Conservation (phyloP, 768 basidiomycete species). For the Boletus fagicola region DNA sequence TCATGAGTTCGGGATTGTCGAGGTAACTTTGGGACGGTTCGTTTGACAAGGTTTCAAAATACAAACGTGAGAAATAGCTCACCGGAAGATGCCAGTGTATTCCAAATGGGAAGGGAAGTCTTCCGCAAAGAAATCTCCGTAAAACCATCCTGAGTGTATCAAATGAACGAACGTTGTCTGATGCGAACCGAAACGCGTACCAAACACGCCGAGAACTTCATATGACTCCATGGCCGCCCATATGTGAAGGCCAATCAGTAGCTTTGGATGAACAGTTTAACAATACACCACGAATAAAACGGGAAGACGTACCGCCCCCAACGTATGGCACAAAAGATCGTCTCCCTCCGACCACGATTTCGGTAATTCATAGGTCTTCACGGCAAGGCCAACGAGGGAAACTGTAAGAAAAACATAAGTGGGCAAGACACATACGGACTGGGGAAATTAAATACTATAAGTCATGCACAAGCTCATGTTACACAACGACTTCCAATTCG, state of each 20-base stretch:
- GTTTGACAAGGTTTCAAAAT: background rate
- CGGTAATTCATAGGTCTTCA: conserved; percentile 87
- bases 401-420: conserved; percentile 42
- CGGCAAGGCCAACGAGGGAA: conserved; percentile 81
- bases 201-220: conserved; percentile 92
- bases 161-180: background rate
- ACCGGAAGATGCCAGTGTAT: conserved; percentile 97
- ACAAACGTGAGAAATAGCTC: conserved; percentile 14
- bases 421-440: background rate
- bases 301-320: conserved; percentile 68
- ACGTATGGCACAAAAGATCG: conserved; percentile 81
- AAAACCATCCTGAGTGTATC: conserved; percentile 81
- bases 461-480: conserved; percentile 95
- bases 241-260: conserved; percentile 81
- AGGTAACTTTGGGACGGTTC: conserved; percentile 55
- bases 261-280: conserved; percentile 41
- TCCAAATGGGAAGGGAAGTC: conserved; percentile 87
- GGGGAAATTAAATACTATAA: conserved; percentile 58
- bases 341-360: conserved; percentile 84
- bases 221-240: conserved; percentile 92
- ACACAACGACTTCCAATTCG: conserved; percentile 92
- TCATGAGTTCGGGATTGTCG: conserved; percentile 95
- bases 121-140: conserved; percentile 96
- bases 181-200: conserved; percentile 39
- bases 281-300: background rate